Conservation (phyloP, 352 stramenopile species). For the Phytophthora ramorum region DNA sequence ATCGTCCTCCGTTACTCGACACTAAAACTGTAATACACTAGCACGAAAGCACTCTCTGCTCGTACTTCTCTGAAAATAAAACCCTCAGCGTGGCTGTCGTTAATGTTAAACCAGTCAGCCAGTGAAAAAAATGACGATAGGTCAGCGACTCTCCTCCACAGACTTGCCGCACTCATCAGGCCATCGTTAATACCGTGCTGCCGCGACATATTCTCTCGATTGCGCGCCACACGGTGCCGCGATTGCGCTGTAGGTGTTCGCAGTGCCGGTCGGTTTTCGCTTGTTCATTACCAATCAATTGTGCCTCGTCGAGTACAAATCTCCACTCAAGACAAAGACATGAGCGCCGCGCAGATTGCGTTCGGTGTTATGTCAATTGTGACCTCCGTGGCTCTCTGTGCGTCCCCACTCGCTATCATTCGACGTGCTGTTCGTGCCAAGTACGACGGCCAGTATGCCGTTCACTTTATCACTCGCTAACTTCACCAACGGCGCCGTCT, state of each 20-base stretch:
- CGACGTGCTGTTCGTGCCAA: conserved; percentile 4
- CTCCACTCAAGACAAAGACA: background rate
- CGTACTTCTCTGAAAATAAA: too few species aligned
- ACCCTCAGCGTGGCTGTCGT: background rate
- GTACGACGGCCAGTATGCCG: conserved; percentile 15
- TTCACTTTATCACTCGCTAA: conserved; percentile 12
- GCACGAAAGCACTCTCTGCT: background rate
- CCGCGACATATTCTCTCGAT: background rate
- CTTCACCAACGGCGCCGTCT: conserved; percentile 68
- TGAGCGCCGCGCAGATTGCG: conserved; percentile 1
- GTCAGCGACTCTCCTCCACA: background rate
- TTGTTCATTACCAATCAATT: conserved; percentile 4
- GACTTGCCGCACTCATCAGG: background rate
- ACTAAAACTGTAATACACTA: too few species aligned
- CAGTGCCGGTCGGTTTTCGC: too few species aligned
- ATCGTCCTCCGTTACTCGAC: too few species aligned
- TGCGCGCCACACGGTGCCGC: background rate
- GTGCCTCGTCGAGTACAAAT: conserved; percentile 1
- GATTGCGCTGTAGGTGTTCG: background rate
- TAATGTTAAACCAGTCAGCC: background rate
- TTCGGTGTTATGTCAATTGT: conserved; percentile 21
- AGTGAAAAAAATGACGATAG: background rate
- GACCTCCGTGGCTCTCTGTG: too few species aligned
- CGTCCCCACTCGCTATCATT: too few species aligned
- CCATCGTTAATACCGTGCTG: background rate